Conservation (phyloP, 306 rosid genomes). For the Prunus campanulata region DNA sequence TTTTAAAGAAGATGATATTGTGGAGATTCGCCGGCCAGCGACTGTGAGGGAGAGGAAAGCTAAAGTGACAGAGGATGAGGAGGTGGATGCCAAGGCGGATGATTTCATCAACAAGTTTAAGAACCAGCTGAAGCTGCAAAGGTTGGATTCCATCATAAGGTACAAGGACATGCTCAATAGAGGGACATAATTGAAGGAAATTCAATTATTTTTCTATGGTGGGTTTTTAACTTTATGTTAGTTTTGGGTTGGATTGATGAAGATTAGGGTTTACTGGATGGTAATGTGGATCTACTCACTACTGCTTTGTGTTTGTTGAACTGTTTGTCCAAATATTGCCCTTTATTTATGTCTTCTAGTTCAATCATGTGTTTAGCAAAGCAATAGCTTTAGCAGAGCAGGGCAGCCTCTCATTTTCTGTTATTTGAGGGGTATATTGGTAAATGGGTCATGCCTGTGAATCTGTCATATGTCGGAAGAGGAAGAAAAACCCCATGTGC, state of each 20-base stretch:
- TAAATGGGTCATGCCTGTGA: not conserved
- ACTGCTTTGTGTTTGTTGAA: not conserved
- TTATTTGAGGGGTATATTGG: not conserved
- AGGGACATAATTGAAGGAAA: constrained; percentile 31
- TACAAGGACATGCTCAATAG: constrained; percentile 52
- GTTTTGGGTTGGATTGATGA: constrained; percentile 18
- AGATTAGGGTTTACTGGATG: not conserved
- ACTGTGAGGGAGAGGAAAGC: constrained; percentile 51
- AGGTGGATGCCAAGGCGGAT: constrained; percentile 77
- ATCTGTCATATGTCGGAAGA: not conserved
- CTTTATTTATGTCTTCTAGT: not conserved
- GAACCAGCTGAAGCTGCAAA: constrained; percentile 75
- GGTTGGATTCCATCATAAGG: constrained; percentile 64
- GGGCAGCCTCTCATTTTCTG: not conserved
- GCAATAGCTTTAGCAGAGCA: not conserved
- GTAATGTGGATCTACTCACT: constrained; percentile 9
- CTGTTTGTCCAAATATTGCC: constrained; percentile 10
- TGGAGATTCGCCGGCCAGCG: constrained; percentile 65
- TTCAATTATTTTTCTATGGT: not conserved
- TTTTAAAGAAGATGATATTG: constrained; percentile 55
- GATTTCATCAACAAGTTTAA: constrained; percentile 87
- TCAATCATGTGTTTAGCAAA: not conserved
- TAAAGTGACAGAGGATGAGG: constrained; percentile 30
- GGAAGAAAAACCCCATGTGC: not conserved
- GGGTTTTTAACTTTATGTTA: constrained; percentile 14